phyloP scores from a whole-genome alignment of 768 basidiomycete genomes.

The Mrakia hoshinonis region DNA sequence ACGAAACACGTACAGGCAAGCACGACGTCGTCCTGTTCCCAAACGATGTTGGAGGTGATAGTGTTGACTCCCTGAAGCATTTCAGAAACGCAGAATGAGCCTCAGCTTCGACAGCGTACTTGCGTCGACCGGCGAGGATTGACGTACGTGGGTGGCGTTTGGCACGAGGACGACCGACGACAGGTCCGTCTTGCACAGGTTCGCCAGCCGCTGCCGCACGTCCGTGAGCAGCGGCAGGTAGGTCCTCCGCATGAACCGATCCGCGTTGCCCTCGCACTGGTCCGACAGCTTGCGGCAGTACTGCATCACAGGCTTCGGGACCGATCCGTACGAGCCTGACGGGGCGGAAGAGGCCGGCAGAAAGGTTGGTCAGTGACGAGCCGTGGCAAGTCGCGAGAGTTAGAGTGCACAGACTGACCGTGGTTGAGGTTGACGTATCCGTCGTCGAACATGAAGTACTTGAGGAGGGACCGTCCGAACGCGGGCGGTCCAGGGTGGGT shows the following conservation, averaged over 20 bases:
- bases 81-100: no score
- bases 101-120: no score
- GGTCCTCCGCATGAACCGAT: constrained; percentile 38
- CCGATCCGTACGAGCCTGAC: constrained; percentile 24
- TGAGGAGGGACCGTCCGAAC: constrained; percentile 18
- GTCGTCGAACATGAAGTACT: constrained; percentile 17
- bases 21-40: constrained; percentile 60
- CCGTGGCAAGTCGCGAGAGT: no score
- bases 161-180: constrained; percentile 40
- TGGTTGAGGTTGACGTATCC: constrained; percentile 41
- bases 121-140: not conserved
- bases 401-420: constrained; percentile 30
- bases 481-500: not conserved
- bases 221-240: constrained; percentile 35
- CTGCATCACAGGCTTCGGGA: constrained; percentile 18
- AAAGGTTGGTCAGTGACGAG: no score
- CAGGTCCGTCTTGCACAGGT: not conserved
- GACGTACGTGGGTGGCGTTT: constrained; percentile 47
- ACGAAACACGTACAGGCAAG: constrained; percentile 47
- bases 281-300: constrained; percentile 39
- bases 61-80: constrained; percentile 53
- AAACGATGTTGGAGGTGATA: constrained; percentile 58
- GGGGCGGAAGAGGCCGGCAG: not conserved
- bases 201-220: constrained; percentile 28
- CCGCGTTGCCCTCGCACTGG: constrained; percentile 39